Percentiles rank a stretch among this genome's conserved stretches.
phyloP scores from a whole-genome alignment of 78 protist species.

The Dictyostelium capitatum region DNA sequence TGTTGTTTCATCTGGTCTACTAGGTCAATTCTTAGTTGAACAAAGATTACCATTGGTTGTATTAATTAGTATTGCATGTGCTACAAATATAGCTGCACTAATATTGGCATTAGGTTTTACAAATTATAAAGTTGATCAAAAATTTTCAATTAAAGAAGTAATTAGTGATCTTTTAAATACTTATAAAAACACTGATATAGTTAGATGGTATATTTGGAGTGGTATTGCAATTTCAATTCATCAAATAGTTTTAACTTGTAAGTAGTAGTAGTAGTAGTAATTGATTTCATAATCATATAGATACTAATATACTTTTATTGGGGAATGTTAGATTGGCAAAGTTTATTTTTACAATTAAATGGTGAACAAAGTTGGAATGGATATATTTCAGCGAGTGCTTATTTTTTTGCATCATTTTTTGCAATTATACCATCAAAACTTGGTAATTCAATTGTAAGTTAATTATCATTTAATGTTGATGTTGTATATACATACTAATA shows the following conservation, averaged over 20 bases:
- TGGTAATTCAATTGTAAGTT: slow-evolving; percentile 38
- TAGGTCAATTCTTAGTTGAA: slow-evolving; percentile 42
- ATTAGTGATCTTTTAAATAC: slow-evolving; percentile 6
- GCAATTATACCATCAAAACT: slow-evolving; percentile 49
- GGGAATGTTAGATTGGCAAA: slow-evolving; percentile 62
- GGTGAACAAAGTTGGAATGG: slow-evolving; percentile 52
- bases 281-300: neutral
- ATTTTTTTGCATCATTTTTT: slow-evolving; percentile 55
- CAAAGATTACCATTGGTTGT: slow-evolving; percentile 22
- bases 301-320: too few species aligned
- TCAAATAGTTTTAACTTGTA: slow-evolving; percentile 71
- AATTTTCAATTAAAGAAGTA: slow-evolving; percentile 11
- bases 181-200: slow-evolving; percentile 33
- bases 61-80: slow-evolving; percentile 19
- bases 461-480: neutral
- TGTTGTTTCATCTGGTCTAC: slow-evolving; percentile 31
- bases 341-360: slow-evolving; percentile 32
- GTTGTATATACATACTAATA: neutral
- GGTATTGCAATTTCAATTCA: slow-evolving; percentile 68
- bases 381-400: slow-evolving; percentile 46
- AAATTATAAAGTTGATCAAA: slow-evolving; percentile 1
- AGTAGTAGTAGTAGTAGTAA: neutral
- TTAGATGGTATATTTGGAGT: slow-evolving; percentile 71
- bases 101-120: slow-evolving; percentile 20
- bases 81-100: slow-evolving; percentile 20